Evolutionary conservation across 495 filamentous ascomycete genomes (phyloP), one percentile per base, ranked within the genome.

Genomic region (Bacidia gigantensis): DNA sequence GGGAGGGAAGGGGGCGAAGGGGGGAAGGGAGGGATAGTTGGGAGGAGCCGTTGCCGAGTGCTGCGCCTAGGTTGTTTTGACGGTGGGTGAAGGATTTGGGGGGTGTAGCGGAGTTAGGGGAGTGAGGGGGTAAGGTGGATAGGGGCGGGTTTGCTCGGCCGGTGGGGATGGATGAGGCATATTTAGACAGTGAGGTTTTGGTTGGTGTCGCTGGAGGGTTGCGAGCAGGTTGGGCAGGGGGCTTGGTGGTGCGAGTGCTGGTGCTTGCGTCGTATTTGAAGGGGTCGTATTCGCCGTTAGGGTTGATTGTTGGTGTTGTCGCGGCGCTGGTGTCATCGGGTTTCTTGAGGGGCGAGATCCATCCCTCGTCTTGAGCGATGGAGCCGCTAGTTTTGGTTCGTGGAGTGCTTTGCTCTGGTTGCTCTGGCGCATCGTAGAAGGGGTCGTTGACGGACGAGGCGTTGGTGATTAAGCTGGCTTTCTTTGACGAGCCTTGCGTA

Each of bases 381-480:
- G 49, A 32, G 41, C 41, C 14, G 20, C 41, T n/a, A n/a, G 11
- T 24, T 12, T 43, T 35, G 0, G 51, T 26, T 17, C 35, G 49
- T 17, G 51, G 21, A 14, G 20, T 21, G 20, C n/a, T 11, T 20
- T 46, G 41, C 42, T 50, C 43, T 21, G 42, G 42, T 2, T 50
- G 35, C 49, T 55, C 54, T 40, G 47, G 38, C 9, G 55, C 58
- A 42, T 60, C 55, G 23, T 52, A 60, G 22, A 60, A 60, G 7
- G 58, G 55, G 18, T 58, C 55, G 21, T 59, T 54, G 44, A 50
- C 49, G 26, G 35, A 40, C 14, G 46, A 51, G 3, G 39, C 46
- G 23, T 56, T 43, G 11, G 40, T 25, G 48, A 46, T 49, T 3
- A 54, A 14, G 29, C 29, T 50, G 18, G 47, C n/a, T 10, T 50